Evolutionary conservation across 345 rosid species (phyloP).

Genomic region (Euphorbia pulcherrima): DNA sequence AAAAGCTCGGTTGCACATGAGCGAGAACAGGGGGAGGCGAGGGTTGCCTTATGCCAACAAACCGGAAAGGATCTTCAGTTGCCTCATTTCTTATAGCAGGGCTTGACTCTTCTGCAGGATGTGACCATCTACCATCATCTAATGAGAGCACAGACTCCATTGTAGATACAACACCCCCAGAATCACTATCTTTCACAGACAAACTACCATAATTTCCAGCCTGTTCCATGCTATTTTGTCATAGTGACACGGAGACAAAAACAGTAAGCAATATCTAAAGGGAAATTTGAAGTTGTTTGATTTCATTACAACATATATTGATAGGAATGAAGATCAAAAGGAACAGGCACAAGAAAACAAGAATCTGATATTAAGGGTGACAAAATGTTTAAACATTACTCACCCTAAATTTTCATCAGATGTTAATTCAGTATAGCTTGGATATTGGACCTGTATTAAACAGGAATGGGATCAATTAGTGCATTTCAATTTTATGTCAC

Average conservation of each 20-base stretch:
- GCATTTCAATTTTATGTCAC: constrained; percentile 6
- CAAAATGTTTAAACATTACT: constrained; percentile 7
- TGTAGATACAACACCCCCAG: constrained; percentile 38
- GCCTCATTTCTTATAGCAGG: constrained; percentile 46
- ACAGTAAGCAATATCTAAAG: constrained; percentile 14
- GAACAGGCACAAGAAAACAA: constrained; percentile 6
- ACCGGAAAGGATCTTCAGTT: constrained; percentile 75
- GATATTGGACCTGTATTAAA: constrained; percentile 69
- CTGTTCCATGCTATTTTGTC: constrained; percentile 43
- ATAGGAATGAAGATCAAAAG: not conserved
- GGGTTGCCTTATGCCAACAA: constrained; percentile 74
- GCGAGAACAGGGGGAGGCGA: constrained; percentile 96
- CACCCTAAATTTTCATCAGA: constrained; percentile 52
- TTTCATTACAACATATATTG: not conserved
- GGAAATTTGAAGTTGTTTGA: not conserved
- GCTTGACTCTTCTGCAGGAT: constrained; percentile 42
- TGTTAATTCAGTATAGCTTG: constrained; percentile 52
- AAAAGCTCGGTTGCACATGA: constrained; percentile 51
- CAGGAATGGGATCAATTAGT: constrained; percentile 19
- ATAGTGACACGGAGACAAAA: constrained; percentile 20
- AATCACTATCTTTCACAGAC: constrained; percentile 40
- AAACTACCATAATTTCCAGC: constrained; percentile 38
- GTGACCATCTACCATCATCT: constrained; percentile 87
- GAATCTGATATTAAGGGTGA: not conserved
- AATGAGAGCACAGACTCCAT: constrained; percentile 86